Percentiles rank a stretch among this genome's conserved stretches.
These are phyloP conservation scores for Dryas integrifolia DNA, from an alignment of 331 rosid genomes.

Conservation along the genomic window DNA sequence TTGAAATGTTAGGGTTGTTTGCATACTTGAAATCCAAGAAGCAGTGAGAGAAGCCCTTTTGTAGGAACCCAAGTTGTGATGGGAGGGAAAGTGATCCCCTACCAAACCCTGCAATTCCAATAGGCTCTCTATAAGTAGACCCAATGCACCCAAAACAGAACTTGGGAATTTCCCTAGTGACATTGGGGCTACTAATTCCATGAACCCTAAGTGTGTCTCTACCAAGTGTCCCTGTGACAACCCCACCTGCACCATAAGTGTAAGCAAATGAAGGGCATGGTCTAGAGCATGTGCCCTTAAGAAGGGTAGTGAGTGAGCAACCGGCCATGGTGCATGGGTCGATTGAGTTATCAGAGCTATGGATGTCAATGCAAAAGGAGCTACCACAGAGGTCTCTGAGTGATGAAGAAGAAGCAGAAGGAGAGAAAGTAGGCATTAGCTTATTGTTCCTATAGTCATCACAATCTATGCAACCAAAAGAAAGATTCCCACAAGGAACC, in stretches of 20 bases:
- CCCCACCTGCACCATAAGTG: conserved; percentile 48
- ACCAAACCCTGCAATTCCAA: conserved; percentile 59
- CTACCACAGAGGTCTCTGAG: conserved; percentile 45
- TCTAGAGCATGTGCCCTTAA: conserved; percentile 40
- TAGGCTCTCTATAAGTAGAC: conserved; percentile 44
- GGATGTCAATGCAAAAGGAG: conserved; percentile 41
- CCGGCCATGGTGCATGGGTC: conserved; percentile 51
- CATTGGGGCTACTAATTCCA: conserved; percentile 21
- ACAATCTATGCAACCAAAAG: conserved; percentile 49
- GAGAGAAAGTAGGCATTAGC: conserved; percentile 32
- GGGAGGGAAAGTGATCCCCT: conserved; percentile 50
- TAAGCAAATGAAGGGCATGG: conserved; percentile 59
- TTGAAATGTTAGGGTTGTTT: conserved; percentile 54
- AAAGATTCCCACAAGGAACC: conserved; percentile 56
- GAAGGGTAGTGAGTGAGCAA: conserved; percentile 39
- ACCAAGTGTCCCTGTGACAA: conserved; percentile 36
- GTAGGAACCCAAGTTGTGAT: conserved; percentile 46
- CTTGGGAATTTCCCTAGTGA: conserved; percentile 30
- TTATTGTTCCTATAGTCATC: conserved; percentile 31
- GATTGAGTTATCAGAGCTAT: conserved; percentile 47
- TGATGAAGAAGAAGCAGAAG: conserved; percentile 44
- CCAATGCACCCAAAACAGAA: conserved; percentile 57
- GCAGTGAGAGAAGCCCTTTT: conserved; percentile 54
- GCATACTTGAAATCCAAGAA: conserved; percentile 52
- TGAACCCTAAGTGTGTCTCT: conserved; percentile 43